Evolutionary conservation across 2,329 filamentous ascomycete species (phyloP).

Genomic region (Paecilomyces dactylethromorphus): DNA sequence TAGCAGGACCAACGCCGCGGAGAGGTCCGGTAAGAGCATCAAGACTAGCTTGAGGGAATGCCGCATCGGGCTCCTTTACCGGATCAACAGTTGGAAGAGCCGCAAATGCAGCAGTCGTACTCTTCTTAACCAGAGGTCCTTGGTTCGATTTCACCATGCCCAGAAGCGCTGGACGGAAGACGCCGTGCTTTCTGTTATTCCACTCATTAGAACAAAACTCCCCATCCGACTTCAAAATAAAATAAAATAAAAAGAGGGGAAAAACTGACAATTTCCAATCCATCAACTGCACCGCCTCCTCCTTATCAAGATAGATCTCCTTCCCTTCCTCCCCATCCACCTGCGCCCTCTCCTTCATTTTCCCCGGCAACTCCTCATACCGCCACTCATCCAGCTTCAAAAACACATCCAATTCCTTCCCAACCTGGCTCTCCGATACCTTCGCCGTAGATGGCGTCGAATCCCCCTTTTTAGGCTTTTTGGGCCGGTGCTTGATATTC

Average conservation of each 20-base stretch:
- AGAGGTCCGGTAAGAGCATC: slow-evolving; percentile 27
- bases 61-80: slow-evolving; percentile 5
- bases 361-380: slow-evolving; percentile 26
- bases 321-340: slow-evolving; percentile 7
- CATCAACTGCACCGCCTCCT: slow-evolving; percentile 31
- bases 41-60: slow-evolving; percentile 25
- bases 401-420: slow-evolving; percentile 18
- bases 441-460: background rate
- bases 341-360: slow-evolving; percentile 12
- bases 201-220: background rate
- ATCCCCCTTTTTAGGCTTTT: slow-evolving; percentile 12
- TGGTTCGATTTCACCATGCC: slow-evolving; percentile 34
- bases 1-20: slow-evolving; percentile 36
- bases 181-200: slow-evolving; percentile 31
- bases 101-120: slow-evolving; percentile 21
- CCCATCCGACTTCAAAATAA: slow-evolving; percentile 9
- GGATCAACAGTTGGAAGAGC: slow-evolving; percentile 8
- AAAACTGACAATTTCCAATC: slow-evolving; percentile 39
- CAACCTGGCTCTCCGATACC: slow-evolving; percentile 6
- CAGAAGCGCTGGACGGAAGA: slow-evolving; percentile 31
- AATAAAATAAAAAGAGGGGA: background rate
- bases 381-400: slow-evolving; percentile 31
- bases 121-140: slow-evolving; percentile 16
- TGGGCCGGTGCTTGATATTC: slow-evolving; percentile 11
- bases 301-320: slow-evolving; percentile 20